These are phyloP conservation scores for Hirschfeldia incana DNA, from an alignment of 345 rosid genomes.

Conservation along the genomic window DNA sequence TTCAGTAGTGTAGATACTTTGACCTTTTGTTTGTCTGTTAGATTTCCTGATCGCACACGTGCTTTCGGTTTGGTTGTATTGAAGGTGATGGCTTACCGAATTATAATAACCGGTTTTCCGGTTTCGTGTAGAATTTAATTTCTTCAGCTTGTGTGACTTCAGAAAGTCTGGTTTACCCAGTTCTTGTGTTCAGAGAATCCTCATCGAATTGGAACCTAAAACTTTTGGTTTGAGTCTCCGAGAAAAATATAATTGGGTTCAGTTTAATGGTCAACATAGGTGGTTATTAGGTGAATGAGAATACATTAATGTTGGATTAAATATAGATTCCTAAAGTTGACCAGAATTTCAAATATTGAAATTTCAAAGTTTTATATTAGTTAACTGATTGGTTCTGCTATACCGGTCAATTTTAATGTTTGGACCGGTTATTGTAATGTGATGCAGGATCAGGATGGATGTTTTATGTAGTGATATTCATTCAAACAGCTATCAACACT, in stretches of 20 bases:
- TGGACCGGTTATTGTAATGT: slow-evolving; percentile 6
- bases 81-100: background rate
- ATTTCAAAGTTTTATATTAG: background rate
- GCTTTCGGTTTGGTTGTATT: background rate
- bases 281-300: background rate
- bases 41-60: slow-evolving; percentile 19
- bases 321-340: background rate
- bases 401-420: background rate
- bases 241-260: background rate
- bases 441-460: slow-evolving; percentile 93
- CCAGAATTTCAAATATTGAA: background rate
- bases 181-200: background rate
- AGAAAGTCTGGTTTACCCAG: background rate
- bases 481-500: slow-evolving; percentile 90
- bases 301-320: background rate
- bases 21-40: background rate
- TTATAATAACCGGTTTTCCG: slow-evolving; percentile 8
- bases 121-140: background rate
- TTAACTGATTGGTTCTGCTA: background rate
- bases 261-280: background rate
- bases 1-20: slow-evolving; percentile 22
- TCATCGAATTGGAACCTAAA: background rate
- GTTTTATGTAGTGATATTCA: slow-evolving; percentile 86
- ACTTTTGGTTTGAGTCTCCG: background rate
- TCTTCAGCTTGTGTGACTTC: background rate